These are phyloP conservation scores for Hypoxylon sp. DNA, from an alignment of 2,329 filamentous ascomycete species.

Conservation along the genomic window DNA sequence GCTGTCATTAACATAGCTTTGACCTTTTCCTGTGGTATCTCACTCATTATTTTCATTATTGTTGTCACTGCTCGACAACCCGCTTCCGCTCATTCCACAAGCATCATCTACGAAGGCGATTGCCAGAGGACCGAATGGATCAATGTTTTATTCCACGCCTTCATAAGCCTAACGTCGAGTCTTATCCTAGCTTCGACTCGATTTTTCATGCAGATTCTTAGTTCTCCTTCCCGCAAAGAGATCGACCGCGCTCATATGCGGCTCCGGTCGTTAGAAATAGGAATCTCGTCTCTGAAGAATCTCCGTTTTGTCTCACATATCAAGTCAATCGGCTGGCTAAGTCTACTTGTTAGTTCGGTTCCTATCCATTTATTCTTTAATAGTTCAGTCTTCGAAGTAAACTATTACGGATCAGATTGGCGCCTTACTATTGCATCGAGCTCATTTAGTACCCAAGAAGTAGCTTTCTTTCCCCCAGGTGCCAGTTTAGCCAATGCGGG, in stretches of 20 bases:
- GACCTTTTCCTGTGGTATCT: not conserved
- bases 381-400: slow-evolving; percentile 17
- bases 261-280: slow-evolving; percentile 55
- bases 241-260: slow-evolving; percentile 56
- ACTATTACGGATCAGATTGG: slow-evolving; percentile 12
- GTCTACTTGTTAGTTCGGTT: slow-evolving; percentile 38
- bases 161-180: slow-evolving; percentile 3
- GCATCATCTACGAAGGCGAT: slow-evolving; percentile 1
- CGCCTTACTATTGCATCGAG: slow-evolving; percentile 14
- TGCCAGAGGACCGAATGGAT: not conserved
- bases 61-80: not conserved
- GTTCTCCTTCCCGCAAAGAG: slow-evolving; percentile 58
- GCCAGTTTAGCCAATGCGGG: slow-evolving; percentile 10
- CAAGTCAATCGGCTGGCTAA: slow-evolving; percentile 34
- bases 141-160: not conserved
- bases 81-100: not conserved
- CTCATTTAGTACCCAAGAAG: slow-evolving; percentile 1
- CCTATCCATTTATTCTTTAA: slow-evolving; percentile 43
- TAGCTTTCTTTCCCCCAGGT: slow-evolving; percentile 18
- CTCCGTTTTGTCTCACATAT: slow-evolving; percentile 37
- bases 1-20: not conserved
- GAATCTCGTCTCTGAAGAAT: slow-evolving; percentile 53
- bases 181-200: not conserved
- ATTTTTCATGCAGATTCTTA: slow-evolving; percentile 53
- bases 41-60: slow-evolving; percentile 1